Conservation (phyloP, 2,329 filamentous ascomycete species). For the Trichophyton schoenleinii region DNA sequence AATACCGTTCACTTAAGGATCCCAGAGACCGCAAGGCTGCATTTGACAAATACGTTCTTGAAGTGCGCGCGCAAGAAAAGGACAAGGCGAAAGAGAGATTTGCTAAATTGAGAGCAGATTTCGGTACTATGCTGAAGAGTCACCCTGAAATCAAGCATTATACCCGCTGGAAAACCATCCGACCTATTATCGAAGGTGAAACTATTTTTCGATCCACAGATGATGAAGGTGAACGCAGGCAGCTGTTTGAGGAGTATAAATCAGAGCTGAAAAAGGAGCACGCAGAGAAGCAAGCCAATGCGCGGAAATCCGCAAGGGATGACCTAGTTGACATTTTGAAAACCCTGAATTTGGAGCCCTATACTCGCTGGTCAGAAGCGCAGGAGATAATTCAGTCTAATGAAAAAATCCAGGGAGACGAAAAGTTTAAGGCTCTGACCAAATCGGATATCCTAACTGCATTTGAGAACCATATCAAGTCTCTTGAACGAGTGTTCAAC, state of each 20-base stretch:
- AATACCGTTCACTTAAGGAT: slow-evolving; percentile 86
- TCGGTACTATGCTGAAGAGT: slow-evolving; percentile 87
- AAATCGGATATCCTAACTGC: slow-evolving; percentile 82
- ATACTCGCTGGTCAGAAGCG: slow-evolving; percentile 88
- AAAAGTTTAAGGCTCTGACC: slow-evolving; percentile 73
- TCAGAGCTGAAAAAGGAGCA: slow-evolving; percentile 69
- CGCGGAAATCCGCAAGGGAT: slow-evolving; percentile 70
- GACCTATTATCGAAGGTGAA: slow-evolving; percentile 86
- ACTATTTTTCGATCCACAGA: slow-evolving; percentile 88
- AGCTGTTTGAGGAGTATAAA: slow-evolving; percentile 90
- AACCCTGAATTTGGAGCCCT: slow-evolving; percentile 73
- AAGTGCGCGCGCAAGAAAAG: slow-evolving; percentile 84
- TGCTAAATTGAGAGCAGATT: slow-evolving; percentile 83
- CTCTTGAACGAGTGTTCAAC: slow-evolving; percentile 81
- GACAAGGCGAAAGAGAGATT: slow-evolving; percentile 87
- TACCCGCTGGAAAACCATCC: slow-evolving; percentile 91
- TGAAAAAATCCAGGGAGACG: slow-evolving; percentile 63
- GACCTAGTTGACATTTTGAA: slow-evolving; percentile 67
- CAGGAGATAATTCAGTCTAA: slow-evolving; percentile 69
- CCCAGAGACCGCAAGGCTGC: slow-evolving; percentile 79
- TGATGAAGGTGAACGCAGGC: slow-evolving; percentile 73
- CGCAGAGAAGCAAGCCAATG: slow-evolving; percentile 57
- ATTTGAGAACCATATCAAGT: slow-evolving; percentile 92
- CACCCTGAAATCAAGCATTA: slow-evolving; percentile 96
- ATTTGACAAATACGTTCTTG: slow-evolving; percentile 89